A percentile compares a stretch with the other conserved stretches of the same genome.
phyloP scores from a whole-genome alignment of 2,329 filamentous ascomycete genomes.

The Podosphaera fusca region DNA sequence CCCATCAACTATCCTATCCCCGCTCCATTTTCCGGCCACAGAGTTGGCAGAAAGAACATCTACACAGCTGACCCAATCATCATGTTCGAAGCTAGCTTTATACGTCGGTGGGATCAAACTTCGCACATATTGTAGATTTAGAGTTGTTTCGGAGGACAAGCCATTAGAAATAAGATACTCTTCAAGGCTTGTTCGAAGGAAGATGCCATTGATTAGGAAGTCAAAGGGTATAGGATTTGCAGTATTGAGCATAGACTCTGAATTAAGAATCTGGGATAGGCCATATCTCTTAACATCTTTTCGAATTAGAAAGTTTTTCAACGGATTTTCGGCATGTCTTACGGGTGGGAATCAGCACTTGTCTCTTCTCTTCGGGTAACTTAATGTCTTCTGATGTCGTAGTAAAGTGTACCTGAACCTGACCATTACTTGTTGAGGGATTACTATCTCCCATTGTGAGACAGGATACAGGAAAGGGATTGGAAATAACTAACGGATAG shows the following conservation, averaged over 20 bases:
- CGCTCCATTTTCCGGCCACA: slow-evolving; percentile 32
- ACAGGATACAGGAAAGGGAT: background rate
- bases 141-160: slow-evolving; percentile 66
- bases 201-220: slow-evolving; percentile 85
- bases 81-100: slow-evolving; percentile 82
- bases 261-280: slow-evolving; percentile 47
- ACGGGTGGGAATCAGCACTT: slow-evolving; percentile 40
- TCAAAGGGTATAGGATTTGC: slow-evolving; percentile 56
- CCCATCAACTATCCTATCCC: slow-evolving; percentile 24
- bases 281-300: slow-evolving; percentile 46
- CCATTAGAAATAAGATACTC: slow-evolving; percentile 74
- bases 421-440: slow-evolving; percentile 17
- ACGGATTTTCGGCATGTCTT: slow-evolving; percentile 6
- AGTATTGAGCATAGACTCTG: slow-evolving; percentile 46
- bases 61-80: slow-evolving; percentile 84
- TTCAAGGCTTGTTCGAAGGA: slow-evolving; percentile 70
- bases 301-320: background rate
- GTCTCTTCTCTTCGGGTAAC: slow-evolving; percentile 36
- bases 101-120: slow-evolving; percentile 75
- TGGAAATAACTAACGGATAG: background rate
- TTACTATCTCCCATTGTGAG: slow-evolving; percentile 6
- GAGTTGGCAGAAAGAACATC: slow-evolving; percentile 56
- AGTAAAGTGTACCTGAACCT: slow-evolving; percentile 45
- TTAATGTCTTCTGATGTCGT: slow-evolving; percentile 38
- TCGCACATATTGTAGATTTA: slow-evolving; percentile 81